Evolutionary conservation across 768 basidiomycete genomes (phyloP), one percentile per base, ranked within the genome.

Genomic region (Rhodosporidiobolus odoratus): DNA sequence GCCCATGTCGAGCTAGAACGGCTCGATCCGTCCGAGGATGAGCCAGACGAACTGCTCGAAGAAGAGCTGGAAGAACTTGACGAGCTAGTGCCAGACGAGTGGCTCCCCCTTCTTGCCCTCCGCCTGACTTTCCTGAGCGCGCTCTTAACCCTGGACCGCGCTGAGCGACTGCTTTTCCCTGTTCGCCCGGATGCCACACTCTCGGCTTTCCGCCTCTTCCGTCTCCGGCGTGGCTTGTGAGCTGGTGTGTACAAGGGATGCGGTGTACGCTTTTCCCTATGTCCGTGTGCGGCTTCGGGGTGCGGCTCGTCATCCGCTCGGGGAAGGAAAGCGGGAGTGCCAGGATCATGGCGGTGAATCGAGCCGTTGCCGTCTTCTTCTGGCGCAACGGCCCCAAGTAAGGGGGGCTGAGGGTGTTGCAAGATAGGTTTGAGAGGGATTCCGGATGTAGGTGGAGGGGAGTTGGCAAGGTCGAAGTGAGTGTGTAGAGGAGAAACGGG

Each of bases 21-120:
- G 30, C 62, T 62, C 32, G 78, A 77, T 17, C 66, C 65, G 19
- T 52, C 58, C 27, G 67, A 58, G n/a, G 65, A 62, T 5, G 75
- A 74, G 52, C 47, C 58, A 17, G 75, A 76, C 76, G 78, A 82
- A 75, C 75, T 75, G n/a, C n/a, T n/a, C n/a, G n/a, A n/a, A 4
- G 82, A 79, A 6, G 84, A 83, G 50, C 34, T 52, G 23, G 82
- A 81, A 3, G 84, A 82, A n/a, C 83, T 83, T 0, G 84, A 81
- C 3, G 80, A 77, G 1, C 17, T 13, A 8, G 62, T 21, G 0
- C 41, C 61, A 6, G 62, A 54, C 2, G 71, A 63, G 34, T 58
- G 43, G 30, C 58, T 60, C 9, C 66, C 66, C 2, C 66, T 62
- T 2, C 66, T 38, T 4, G 27, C 48, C 15, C 65, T 32, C 17